These are phyloP conservation scores for Penicillium palitans DNA, from an alignment of 2,329 filamentous ascomycete species.

Conservation along the genomic window DNA sequence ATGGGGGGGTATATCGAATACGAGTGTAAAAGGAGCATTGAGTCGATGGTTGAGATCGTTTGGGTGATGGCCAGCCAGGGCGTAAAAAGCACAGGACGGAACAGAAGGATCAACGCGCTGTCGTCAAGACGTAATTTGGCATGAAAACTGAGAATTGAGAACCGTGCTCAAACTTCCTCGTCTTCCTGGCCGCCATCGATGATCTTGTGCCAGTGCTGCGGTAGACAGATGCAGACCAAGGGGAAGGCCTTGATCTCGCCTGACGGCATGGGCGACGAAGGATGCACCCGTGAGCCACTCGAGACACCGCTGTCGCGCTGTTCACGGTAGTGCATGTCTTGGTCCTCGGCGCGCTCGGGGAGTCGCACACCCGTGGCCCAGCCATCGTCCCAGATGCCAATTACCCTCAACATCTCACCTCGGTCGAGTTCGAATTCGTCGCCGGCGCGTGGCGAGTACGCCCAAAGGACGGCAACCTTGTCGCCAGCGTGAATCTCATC, in stretches of 20 bases:
- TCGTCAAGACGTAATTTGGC: constrained; percentile 41
- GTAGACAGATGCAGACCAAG: constrained; percentile 90
- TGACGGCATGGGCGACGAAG: constrained; percentile 62
- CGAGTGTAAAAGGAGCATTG: constrained; percentile 21
- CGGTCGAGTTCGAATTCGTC: constrained; percentile 93
- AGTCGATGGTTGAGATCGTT: not conserved
- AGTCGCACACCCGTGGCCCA: constrained; percentile 94
- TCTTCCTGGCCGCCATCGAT: constrained; percentile 73
- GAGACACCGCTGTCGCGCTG: constrained; percentile 94
- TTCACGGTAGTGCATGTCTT: constrained; percentile 71
- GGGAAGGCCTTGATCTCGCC: constrained; percentile 98
- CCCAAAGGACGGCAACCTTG: constrained; percentile 89
- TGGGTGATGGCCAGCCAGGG: constrained; percentile 16
- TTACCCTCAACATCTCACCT: constrained; percentile 96
- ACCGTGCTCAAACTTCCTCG: constrained; percentile 26
- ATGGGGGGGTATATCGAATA: constrained; percentile 37
- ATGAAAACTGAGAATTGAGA: constrained; percentile 24
- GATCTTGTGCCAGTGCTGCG: constrained; percentile 94
- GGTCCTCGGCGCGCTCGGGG: constrained; percentile 81
- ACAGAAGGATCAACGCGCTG: constrained; percentile 31
- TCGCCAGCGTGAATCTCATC: constrained; percentile 94
- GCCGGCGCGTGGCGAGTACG: constrained; percentile 88
- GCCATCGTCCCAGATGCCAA: constrained; percentile 98
- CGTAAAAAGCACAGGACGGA: constrained; percentile 17
- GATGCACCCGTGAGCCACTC: constrained; percentile 65